phyloP scores from a whole-genome alignment of 306 rosid species.

The Quillaja saponaria region DNA sequence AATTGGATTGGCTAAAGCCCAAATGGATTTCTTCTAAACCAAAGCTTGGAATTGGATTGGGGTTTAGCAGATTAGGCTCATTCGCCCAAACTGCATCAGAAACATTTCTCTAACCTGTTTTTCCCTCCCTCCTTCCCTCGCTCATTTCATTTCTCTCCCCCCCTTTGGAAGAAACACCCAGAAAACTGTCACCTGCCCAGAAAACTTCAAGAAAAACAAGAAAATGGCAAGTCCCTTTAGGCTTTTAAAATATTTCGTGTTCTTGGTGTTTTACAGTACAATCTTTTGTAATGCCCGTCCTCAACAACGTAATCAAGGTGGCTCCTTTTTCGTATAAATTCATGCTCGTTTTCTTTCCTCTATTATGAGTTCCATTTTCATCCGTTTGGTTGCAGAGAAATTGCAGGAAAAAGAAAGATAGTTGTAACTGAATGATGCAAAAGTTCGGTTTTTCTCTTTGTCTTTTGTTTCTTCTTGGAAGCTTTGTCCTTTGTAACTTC shows the following conservation, averaged over 20 bases:
- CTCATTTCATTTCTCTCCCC: neutral
- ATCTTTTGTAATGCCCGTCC: neutral
- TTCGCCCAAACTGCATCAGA: too few relatives aligned
- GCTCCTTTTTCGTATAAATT: neutral
- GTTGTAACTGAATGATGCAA: neutral
- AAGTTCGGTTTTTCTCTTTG: neutral
- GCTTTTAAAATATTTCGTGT: neutral
- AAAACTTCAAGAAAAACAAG: conserved; percentile 19
- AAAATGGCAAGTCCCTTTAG: conserved; percentile 26
- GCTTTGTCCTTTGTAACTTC: neutral
- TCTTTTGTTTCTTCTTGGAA: too few relatives aligned
- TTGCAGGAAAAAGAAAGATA: neutral
- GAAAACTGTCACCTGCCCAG: conserved; percentile 8
- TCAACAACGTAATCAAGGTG: conserved; percentile 30
- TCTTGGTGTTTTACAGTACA: conserved; percentile 21
- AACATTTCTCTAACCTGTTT: too few relatives aligned
- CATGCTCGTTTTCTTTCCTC: neutral
- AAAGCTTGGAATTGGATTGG: too few relatives aligned
- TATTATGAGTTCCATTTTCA: neutral
- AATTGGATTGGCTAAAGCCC: too few relatives aligned
- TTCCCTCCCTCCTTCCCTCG: conserved; percentile 6
- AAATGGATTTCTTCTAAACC: too few relatives aligned
- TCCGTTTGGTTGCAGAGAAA: conserved; percentile 22
- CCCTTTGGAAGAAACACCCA: neutral
- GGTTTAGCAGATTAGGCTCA: too few relatives aligned